Conservation (phyloP, 208 protist species). For the Crithidia bombi region DNA sequence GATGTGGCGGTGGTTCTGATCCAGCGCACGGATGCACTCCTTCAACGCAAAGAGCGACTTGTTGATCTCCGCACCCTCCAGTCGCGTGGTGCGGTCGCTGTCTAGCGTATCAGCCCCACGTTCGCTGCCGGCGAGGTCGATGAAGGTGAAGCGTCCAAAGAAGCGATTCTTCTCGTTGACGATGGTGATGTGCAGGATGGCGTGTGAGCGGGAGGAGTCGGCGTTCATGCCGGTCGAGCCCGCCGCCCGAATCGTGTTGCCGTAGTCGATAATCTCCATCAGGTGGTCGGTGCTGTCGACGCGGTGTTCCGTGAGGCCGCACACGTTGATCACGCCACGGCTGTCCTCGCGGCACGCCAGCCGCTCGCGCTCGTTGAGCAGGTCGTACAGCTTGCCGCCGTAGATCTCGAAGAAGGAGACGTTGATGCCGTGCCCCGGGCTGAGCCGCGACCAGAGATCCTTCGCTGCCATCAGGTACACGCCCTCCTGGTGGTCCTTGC, state of each 20-base stretch:
- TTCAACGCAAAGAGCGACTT: constrained; percentile 90
- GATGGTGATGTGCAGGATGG: constrained; percentile 92
- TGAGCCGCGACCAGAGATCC: constrained; percentile 80
- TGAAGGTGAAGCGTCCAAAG: constrained; percentile 88
- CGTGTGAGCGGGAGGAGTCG: constrained; percentile 94
- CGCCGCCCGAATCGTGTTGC: constrained; percentile 83
- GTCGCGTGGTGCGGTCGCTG: constrained; percentile 77
- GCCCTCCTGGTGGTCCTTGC: constrained; percentile 85
- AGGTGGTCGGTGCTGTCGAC: constrained; percentile 71
- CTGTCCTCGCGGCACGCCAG: constrained; percentile 94
- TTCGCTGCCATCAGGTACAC: constrained; percentile 78
- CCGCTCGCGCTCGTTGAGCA: constrained; percentile 82
- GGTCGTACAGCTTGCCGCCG: constrained; percentile 79
- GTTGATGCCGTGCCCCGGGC: constrained; percentile 64
- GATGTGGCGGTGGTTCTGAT: constrained; percentile 86
- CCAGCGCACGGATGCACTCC: constrained; percentile 89
- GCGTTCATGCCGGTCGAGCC: constrained; percentile 97
- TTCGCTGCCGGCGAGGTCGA: constrained; percentile 95
- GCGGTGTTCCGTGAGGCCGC: constrained; percentile 73
- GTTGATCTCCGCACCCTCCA: constrained; percentile 93
- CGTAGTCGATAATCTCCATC: constrained; percentile 88
- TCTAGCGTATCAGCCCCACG: constrained; percentile 77
- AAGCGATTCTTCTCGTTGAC: constrained; percentile 90
- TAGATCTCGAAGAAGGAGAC: constrained; percentile 91
- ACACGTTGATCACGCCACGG: constrained; percentile 85